phyloP scores from a whole-genome alignment of 2,329 filamentous ascomycete genomes.

The Hymenoscyphus fraxineus region DNA sequence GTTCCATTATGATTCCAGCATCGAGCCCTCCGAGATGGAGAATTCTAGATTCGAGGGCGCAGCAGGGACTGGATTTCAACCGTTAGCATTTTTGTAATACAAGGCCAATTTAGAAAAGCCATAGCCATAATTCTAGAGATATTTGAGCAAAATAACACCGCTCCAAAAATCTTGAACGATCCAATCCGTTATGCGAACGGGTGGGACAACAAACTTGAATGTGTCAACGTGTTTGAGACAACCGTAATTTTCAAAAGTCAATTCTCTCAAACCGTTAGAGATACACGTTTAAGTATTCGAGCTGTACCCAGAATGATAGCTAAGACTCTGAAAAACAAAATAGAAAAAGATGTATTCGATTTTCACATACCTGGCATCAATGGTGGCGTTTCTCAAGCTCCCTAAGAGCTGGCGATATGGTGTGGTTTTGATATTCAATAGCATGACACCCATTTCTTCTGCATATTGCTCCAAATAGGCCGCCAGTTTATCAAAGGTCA shows the following conservation, averaged over 20 bases:
- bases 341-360: neutral
- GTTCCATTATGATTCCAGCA: slow-evolving; percentile 26
- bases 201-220: no score
- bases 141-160: no score
- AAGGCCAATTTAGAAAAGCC: no score
- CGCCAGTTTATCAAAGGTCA: slow-evolving; percentile 25
- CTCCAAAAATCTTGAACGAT: no score
- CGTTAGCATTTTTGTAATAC: no score
- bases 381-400: slow-evolving; percentile 12
- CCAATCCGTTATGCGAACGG: no score
- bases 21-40: slow-evolving; percentile 24
- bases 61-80: slow-evolving; percentile 13
- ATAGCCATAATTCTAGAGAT: no score
- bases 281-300: no score
- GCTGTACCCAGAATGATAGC: no score
- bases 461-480: slow-evolving; percentile 21
- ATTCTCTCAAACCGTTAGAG: no score
- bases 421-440: slow-evolving; percentile 22
- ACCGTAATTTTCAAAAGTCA: no score
- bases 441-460: slow-evolving; percentile 24
- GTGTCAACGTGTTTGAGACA: no score
- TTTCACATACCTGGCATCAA: slow-evolving; percentile 13
- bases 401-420: slow-evolving; percentile 20
- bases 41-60: slow-evolving; percentile 23
- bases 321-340: neutral